Evolutionary conservation across 176 grass and related monocot genomes (phyloP), one percentile per base, ranked within the genome.

Genomic region (Poa annua): DNA sequence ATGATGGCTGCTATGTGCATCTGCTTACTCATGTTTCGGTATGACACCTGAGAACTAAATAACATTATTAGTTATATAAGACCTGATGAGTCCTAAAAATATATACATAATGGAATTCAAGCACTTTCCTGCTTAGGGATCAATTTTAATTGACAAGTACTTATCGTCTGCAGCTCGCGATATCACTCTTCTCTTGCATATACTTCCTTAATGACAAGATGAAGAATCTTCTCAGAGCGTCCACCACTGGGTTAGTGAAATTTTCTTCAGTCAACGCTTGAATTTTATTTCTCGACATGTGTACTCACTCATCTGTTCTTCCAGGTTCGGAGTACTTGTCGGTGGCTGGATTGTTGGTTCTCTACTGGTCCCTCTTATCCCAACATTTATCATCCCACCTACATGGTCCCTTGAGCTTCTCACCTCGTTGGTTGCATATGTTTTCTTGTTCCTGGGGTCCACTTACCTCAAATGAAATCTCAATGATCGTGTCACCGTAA

Each of bases 161-260:
- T 85, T 88, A 59, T 73, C 52, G 74, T 89, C 13, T 84, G 63
- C 85, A 99, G 96, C 91, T 99, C 2, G 91, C 91, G 6, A 94
- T 99, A 80, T 96, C 96, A 4, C 89, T 99, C 54, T 80, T 99
- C 68, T 86, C 93, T 0, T 99, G 93, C 81, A 96, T 99, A 82
- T 96, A 93, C 81, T 96, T 99, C 80, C 93, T 99, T 81, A 96
- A 99, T 26, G 96, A 96, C 17, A 99, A 99, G 88, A 99, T 96
- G 96, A 99, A 99, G 84, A 90, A 90, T 38, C 83, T 89, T 57
- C 60, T 84, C 45, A 92, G 96, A 80, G 96, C 96, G 7, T 96
- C 86, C 7, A 61, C 71, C 11, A 99, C 91, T 52, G 96, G 96
- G 96, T 99, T 63, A 96, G 42, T 38, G 12, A 47, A 44, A 61